Evolutionary conservation across 192 early-diverging fungal genomes (phyloP).

Genomic region (Gigaspora rosea): DNA sequence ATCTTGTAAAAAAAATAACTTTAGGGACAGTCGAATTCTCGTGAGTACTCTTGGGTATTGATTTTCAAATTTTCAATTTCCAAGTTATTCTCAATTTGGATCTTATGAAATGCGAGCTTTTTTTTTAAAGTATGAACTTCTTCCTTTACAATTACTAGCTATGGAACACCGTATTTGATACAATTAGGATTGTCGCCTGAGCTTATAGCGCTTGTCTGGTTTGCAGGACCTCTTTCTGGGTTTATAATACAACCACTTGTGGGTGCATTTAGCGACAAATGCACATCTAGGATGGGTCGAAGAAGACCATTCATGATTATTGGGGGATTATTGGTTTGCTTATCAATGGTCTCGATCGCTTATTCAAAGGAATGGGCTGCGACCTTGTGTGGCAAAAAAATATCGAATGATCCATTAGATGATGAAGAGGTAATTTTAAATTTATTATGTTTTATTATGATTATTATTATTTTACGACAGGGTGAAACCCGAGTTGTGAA

Average conservation of each 20-base stretch:
- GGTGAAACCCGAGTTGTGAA: too few relatives aligned
- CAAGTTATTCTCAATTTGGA: neutral
- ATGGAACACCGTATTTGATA: slow-evolving; percentile 74
- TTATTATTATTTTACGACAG: too few relatives aligned
- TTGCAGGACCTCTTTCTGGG: slow-evolving; percentile 78
- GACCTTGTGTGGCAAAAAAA: slow-evolving; percentile 14
- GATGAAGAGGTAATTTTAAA: too few relatives aligned
- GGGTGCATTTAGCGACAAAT: slow-evolving; percentile 80
- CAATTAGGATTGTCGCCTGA: slow-evolving; percentile 64
- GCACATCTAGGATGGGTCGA: slow-evolving; percentile 70
- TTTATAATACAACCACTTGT: slow-evolving; percentile 74
- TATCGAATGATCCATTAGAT: neutral
- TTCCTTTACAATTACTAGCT: slow-evolving; percentile 44
- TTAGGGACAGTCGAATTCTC: slow-evolving; percentile 73
- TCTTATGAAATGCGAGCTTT: neutral
- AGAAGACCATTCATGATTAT: slow-evolving; percentile 84
- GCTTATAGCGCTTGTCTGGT: slow-evolving; percentile 75
- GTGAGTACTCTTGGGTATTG: slow-evolving; percentile 33
- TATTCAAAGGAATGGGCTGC: slow-evolving; percentile 70
- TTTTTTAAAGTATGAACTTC: neutral
- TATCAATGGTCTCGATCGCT: slow-evolving; percentile 71
- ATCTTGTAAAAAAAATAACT: neutral
- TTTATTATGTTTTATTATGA: too few relatives aligned
- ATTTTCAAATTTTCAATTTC: neutral
- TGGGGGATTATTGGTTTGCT: slow-evolving; percentile 61